phyloP scores from a whole-genome alignment of 768 basidiomycete genomes.

The Hysterangium stoloniferum region DNA sequence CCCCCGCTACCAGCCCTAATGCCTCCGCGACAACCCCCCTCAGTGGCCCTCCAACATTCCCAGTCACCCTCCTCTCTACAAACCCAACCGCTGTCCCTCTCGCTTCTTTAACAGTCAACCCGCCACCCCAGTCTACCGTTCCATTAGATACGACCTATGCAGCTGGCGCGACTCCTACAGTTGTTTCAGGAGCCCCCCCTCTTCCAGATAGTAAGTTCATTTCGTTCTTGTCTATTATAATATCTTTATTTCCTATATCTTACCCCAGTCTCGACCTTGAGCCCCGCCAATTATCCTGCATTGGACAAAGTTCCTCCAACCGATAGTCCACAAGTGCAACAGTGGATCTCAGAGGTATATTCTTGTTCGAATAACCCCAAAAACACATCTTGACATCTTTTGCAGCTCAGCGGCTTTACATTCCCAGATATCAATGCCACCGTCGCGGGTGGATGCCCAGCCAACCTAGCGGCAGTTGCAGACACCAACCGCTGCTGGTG shows the following conservation, averaged over 20 bases:
- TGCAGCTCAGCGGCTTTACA: slow-evolving; percentile 51
- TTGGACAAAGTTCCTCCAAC: slow-evolving; percentile 56
- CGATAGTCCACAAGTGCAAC: slow-evolving; percentile 54
- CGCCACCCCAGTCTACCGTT: slow-evolving; percentile 34
- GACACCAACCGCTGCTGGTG: slow-evolving; percentile 66
- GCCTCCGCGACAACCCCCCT: slow-evolving; percentile 12
- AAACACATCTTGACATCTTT: neutral
- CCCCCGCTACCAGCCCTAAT: slow-evolving; percentile 18
- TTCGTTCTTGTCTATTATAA: neutral
- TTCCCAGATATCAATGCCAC: slow-evolving; percentile 50
- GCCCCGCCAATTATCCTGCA: slow-evolving; percentile 52
- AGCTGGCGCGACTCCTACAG: slow-evolving; percentile 44
- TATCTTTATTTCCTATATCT: neutral
- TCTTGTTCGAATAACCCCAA: neutral
- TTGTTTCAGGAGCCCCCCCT: slow-evolving; percentile 49
- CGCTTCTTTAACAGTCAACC: slow-evolving; percentile 37
- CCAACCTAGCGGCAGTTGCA: slow-evolving; percentile 45
- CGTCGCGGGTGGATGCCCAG: slow-evolving; percentile 39
- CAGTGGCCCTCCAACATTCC: slow-evolving; percentile 24
- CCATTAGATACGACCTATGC: slow-evolving; percentile 39
- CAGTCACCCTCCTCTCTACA: slow-evolving; percentile 39
- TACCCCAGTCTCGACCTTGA: slow-evolving; percentile 32
- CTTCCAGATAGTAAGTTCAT: slow-evolving; percentile 27
- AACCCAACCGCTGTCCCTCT: slow-evolving; percentile 60
- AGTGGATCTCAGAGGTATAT: slow-evolving; percentile 45